A percentile compares a stretch with the other conserved stretches of the same genome.
Conservation (phyloP, 108 stramenopile species). For the Aureococcus anophagefferens region DNA sequence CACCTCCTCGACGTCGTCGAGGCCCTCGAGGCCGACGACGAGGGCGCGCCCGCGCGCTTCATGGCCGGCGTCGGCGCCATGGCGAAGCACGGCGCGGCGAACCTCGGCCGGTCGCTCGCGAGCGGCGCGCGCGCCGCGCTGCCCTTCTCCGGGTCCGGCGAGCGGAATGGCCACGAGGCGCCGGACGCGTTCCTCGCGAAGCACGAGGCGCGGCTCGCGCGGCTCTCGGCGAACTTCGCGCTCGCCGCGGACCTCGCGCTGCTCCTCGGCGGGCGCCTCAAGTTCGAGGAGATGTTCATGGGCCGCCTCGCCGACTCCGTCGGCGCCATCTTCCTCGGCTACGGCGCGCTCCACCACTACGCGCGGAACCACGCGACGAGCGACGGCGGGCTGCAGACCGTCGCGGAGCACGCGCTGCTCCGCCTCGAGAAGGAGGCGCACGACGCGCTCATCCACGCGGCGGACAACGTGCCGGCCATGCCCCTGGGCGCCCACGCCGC, state of each 20-base stretch:
- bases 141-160: not conserved
- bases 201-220: conserved; percentile 83
- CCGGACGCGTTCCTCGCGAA: conserved; percentile 66
- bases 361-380: conserved; percentile 46
- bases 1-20: conserved; percentile 86
- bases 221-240: conserved; percentile 89
- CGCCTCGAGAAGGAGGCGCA: conserved; percentile 76
- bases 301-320: conserved; percentile 89
- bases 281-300: conserved; percentile 93
- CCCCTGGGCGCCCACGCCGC: conserved; percentile 49
- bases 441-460: conserved; percentile 77
- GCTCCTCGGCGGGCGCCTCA: conserved; percentile 84
- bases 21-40: conserved; percentile 66
- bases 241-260: conserved; percentile 87
- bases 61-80: conserved; percentile 78
- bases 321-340: conserved; percentile 93
- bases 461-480: conserved; percentile 85
- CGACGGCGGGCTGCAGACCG: conserved; percentile 71
- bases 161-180: conserved; percentile 69
- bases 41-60: conserved; percentile 67
- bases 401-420: conserved; percentile 93
- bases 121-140: conserved; percentile 46
- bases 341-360: conserved; percentile 88
- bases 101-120: conserved; percentile 62
- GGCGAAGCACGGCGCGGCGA: conserved; percentile 72